Percentiles rank a stretch among this genome's conserved stretches.
Evolutionary conservation across 176 grass and related monocot genomes (phyloP).

Genomic region (Zizania latifolia): DNA sequence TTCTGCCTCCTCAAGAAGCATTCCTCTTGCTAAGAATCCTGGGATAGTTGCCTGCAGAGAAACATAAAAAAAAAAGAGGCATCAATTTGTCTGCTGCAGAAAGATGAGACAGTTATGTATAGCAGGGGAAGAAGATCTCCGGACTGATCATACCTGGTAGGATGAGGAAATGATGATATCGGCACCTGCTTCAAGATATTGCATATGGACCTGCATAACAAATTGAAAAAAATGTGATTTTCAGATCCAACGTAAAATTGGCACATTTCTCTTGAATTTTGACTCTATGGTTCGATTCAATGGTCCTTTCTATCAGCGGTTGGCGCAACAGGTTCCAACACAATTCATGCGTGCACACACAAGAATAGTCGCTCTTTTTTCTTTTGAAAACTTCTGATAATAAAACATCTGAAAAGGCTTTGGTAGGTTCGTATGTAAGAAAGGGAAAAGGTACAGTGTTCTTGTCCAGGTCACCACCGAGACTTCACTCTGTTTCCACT

Average conservation of each 20-base stretch:
- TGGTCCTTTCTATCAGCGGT: not conserved
- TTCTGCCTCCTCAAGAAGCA: slow-evolving; percentile 51
- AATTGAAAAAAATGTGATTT: not conserved
- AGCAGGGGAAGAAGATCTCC: not conserved
- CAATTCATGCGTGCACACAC: not conserved
- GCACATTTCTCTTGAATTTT: too few relatives aligned
- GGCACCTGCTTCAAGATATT: slow-evolving; percentile 73
- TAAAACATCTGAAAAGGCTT: not conserved
- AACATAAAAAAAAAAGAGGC: not conserved
- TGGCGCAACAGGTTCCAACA: not conserved
- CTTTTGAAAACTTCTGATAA: too few relatives aligned
- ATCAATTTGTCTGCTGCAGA: not conserved
- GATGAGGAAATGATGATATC: slow-evolving; percentile 74
- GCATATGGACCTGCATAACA: slow-evolving; percentile 61
- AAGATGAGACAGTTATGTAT: not conserved
- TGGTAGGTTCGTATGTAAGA: not conserved
- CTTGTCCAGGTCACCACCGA: not conserved
- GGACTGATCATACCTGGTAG: slow-evolving; percentile 47
- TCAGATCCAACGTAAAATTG: too few relatives aligned
- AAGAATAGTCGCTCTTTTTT: not conserved
- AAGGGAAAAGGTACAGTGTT: not conserved
- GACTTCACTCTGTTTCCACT: too few relatives aligned
- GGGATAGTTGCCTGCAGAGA: slow-evolving; percentile 60
- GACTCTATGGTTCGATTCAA: too few relatives aligned
- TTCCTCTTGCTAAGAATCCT: slow-evolving; percentile 61